These are phyloP conservation scores for Mucuna pruriens DNA, from an alignment of 306 rosid genomes.

Conservation along the genomic window DNA sequence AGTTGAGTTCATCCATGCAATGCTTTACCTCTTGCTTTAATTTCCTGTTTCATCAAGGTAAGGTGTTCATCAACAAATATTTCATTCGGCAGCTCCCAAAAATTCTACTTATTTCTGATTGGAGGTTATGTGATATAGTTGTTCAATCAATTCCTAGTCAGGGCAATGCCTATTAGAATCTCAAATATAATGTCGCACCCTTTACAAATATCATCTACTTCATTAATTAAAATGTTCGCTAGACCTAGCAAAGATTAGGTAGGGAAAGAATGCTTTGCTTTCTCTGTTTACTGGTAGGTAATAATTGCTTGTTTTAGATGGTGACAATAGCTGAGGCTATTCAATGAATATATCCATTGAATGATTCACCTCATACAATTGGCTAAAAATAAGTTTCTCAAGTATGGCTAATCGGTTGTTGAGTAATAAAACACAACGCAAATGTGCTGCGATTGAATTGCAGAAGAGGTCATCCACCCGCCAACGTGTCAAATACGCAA, in stretches of 20 bases:
- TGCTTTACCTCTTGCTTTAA: slow-evolving; percentile 86
- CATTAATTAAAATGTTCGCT: background rate
- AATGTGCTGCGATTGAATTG: background rate
- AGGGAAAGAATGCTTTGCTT: background rate
- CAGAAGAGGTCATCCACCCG: background rate
- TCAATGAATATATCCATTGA: slow-evolving; percentile 19
- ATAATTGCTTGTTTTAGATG: background rate
- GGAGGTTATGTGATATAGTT: slow-evolving; percentile 9
- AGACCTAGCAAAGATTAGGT: background rate
- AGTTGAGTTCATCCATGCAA: slow-evolving; percentile 83
- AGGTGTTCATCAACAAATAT: slow-evolving; percentile 24
- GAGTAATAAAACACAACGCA: slow-evolving; percentile 8
- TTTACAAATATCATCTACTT: background rate
- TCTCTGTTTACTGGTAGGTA: background rate
- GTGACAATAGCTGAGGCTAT: background rate
- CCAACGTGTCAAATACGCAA: background rate
- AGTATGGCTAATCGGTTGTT: slow-evolving; percentile 18
- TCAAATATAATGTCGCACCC: background rate
- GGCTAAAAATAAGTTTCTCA: background rate
- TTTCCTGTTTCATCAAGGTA: slow-evolving; percentile 65
- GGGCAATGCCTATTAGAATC: background rate
- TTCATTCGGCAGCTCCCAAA: background rate
- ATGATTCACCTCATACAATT: background rate
- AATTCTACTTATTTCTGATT: slow-evolving; percentile 18
- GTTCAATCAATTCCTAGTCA: slow-evolving; percentile 19